Conservation (phyloP, 2,329 filamentous ascomycete genomes). For the Pseudocercospora vitis region DNA sequence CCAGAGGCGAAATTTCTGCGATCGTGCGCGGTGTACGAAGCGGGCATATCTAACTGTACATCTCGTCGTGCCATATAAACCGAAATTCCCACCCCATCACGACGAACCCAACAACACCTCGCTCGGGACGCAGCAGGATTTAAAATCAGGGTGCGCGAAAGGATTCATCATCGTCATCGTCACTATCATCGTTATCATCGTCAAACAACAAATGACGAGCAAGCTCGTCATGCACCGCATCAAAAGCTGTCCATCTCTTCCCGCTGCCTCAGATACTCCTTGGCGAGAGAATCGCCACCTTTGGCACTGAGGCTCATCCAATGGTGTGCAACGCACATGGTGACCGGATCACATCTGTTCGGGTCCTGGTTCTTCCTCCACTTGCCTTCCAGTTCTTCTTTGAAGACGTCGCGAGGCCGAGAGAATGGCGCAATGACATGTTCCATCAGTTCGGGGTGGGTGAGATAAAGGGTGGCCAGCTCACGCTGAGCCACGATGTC, state of each 20-base stretch:
- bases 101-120: too few species aligned
- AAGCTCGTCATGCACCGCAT: too few species aligned
- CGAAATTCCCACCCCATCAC: too few species aligned
- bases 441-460: conserved; percentile 79
- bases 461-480: conserved; percentile 88
- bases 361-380: conserved; percentile 59
- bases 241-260: conserved; percentile 58
- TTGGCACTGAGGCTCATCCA: conserved; percentile 91
- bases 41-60: too few species aligned
- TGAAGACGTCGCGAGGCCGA: conserved; percentile 85
- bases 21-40: too few species aligned
- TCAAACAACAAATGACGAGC: too few species aligned
- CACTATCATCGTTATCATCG: too few species aligned
- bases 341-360: conserved; percentile 72
- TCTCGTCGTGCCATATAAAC: too few species aligned
- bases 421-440: conserved; percentile 80
- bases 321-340: conserved; percentile 92
- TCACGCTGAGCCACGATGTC: conserved; percentile 86
- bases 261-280: conserved; percentile 74
- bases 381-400: conserved; percentile 75
- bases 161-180: too few species aligned
- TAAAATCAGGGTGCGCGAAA: too few species aligned
- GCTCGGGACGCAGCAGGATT: too few species aligned
- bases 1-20: too few species aligned
- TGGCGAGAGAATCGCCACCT: conserved; percentile 83